Evolutionary conservation across 768 basidiomycete genomes (phyloP), one percentile per base, ranked within the genome.

Genomic region (Kwoniella pini): DNA sequence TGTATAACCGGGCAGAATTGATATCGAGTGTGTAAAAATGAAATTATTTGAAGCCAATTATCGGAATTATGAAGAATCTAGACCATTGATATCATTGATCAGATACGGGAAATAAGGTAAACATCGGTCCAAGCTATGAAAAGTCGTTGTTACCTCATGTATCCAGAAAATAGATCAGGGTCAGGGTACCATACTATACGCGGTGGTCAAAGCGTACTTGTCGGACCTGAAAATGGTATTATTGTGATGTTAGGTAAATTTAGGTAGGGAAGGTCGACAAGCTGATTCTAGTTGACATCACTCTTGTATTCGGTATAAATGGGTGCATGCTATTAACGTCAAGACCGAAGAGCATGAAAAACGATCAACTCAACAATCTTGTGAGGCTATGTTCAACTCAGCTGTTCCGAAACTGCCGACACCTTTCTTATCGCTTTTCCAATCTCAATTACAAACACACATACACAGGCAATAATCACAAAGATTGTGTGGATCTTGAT

Each of bases 141-240:
- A 36, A 36, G 33, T 36, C 33, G 33, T 36, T 36, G 33, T 36
- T 15, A 36, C 33, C 33, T 50, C 48, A 30, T 50, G 48, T 50
- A 7, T 31, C 21, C 19, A 7, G 12, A 12, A 21, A 13, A 26
- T 46, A 3, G 48, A 24, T 50, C 48, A 33, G 48, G 30, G 28
- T 31, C 26, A 50, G 17, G 30, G 48, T 19, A 50, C n/a, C 7
- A 42, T 42, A 50, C 1, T 13, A 31, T 31, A 33, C 48, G 48
- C 48, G 48, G 48, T 50, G 48, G 30, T 50, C 48, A 36, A 50
- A 24, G 48, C 48, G 48, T 33, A 10, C 21, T 12, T 50, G 17
- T 7, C 15, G 26, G 48, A 27, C 17, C 17, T 33, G 48, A 50
- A 24, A 11, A 28, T 33, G 27, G n/a, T 31, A 30, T 3, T 26